A percentile compares a stretch with the other conserved stretches of the same genome.
These are phyloP conservation scores for Fraxinus baroniana DNA, from an alignment of 305 asterid genomes.

Conservation along the genomic window DNA sequence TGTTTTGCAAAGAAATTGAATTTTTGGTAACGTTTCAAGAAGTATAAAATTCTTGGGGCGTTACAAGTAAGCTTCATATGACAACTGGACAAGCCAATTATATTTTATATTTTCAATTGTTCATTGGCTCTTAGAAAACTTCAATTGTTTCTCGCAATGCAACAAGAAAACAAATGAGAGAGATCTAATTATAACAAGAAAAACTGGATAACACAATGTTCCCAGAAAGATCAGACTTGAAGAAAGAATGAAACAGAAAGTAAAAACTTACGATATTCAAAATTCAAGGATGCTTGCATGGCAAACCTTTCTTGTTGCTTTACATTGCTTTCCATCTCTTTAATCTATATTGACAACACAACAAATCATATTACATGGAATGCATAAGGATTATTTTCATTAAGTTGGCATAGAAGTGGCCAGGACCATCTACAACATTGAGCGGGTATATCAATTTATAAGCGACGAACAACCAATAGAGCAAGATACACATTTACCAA, in stretches of 20 bases:
- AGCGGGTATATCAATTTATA: slow-evolving; percentile 1
- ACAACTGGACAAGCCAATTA: slow-evolving; percentile 6
- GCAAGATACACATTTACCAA: neutral
- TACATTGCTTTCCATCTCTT: slow-evolving; percentile 74
- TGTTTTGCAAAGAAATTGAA: too few species aligned
- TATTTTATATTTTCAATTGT: neutral
- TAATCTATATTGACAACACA: slow-evolving; percentile 47
- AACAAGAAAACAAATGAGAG: slow-evolving; percentile 12
- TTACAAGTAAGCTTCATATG: neutral
- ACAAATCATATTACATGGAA: slow-evolving; percentile 26
- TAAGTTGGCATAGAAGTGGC: slow-evolving; percentile 5
- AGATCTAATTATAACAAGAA: neutral
- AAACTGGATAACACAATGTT: neutral
- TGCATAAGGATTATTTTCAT: slow-evolving; percentile 8
- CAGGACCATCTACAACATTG: slow-evolving; percentile 13
- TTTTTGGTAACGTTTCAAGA: too few species aligned
- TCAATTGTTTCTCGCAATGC: slow-evolving; percentile 12
- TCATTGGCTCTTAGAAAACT: slow-evolving; percentile 6
- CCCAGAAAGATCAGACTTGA: slow-evolving; percentile 8
- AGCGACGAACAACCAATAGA: neutral
- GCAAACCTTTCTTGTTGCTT: slow-evolving; percentile 79
- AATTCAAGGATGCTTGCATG: slow-evolving; percentile 52
- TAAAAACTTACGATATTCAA: slow-evolving; percentile 59
- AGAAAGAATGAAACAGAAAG: slow-evolving; percentile 12
- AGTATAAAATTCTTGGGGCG: too few species aligned